phyloP scores from a whole-genome alignment of 306 rosid species.

The Vachellia pachyceras region DNA sequence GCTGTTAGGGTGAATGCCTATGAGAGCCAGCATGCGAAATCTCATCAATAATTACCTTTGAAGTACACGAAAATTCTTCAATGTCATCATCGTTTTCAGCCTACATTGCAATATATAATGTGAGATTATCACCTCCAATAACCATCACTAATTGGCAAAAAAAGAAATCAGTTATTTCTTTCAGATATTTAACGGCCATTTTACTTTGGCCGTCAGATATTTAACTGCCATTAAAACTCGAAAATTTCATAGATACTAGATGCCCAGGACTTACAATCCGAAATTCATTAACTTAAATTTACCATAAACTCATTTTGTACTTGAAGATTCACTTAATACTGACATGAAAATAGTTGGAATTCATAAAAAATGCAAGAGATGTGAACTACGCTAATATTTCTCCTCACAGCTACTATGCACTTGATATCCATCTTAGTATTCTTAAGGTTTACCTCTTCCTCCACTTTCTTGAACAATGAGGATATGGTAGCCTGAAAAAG shows the following conservation, averaged over 20 bases:
- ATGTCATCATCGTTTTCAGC: not conserved
- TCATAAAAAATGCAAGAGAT: not conserved
- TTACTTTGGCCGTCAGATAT: not conserved
- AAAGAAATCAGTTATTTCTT: constrained; percentile 2
- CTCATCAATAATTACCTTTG: not conserved
- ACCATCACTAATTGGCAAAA: not conserved
- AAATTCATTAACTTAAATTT: not conserved
- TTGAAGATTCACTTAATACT: not conserved
- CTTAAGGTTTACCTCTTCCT: not conserved
- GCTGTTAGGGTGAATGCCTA: not conserved
- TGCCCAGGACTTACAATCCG: not conserved
- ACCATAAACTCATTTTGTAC: not conserved
- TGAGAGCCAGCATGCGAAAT: not conserved
- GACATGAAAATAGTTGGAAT: not conserved
- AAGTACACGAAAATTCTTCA: not conserved
- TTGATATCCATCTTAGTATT: not conserved
- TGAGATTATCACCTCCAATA: not conserved
- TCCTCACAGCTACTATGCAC: not conserved
- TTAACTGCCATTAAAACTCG: not conserved
- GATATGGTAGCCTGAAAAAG: not conserved
- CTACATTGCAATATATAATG: not conserved
- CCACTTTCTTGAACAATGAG: not conserved
- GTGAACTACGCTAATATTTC: not conserved
- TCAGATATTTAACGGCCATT: not conserved
- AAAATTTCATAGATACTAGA: not conserved